These are phyloP conservation scores for Eucalyptus curtisii DNA, from an alignment of 345 rosid species.

Conservation along the genomic window DNA sequence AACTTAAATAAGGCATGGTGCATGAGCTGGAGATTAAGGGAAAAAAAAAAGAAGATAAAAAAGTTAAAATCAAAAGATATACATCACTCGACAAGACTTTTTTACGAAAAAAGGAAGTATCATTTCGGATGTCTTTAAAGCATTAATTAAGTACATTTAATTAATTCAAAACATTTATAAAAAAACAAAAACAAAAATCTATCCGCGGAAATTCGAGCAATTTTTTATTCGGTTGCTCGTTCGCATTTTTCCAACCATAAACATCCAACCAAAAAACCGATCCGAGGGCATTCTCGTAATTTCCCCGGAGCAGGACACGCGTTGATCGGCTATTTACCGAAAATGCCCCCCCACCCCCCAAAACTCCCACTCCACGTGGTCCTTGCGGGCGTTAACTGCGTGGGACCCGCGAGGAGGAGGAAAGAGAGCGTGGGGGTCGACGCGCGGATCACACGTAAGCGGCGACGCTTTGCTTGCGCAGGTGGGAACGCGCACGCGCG, in stretches of 20 bases:
- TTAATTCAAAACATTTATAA: not conserved
- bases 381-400: not conserved
- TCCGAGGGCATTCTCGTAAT: not conserved
- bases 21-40: too few relatives aligned
- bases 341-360: not conserved
- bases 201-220: not conserved
- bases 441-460: not conserved
- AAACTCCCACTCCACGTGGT: not conserved
- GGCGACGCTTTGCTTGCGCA: not conserved
- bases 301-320: not conserved
- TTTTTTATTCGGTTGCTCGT: not conserved
- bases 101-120: not conserved
- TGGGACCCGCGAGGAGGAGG: not conserved
- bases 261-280: not conserved
- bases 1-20: too few relatives aligned
- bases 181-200: not conserved
- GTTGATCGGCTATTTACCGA: not conserved
- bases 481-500: not conserved
- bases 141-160: not conserved
- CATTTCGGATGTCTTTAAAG: not conserved
- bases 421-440: not conserved
- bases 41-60: too few relatives aligned
- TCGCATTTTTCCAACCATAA: not conserved
- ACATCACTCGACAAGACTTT: not conserved
- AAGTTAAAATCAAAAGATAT: not conserved